phyloP scores from a whole-genome alignment of 2,329 filamentous ascomycete genomes.

The Stagonosporopsis cucurbitacearum region DNA sequence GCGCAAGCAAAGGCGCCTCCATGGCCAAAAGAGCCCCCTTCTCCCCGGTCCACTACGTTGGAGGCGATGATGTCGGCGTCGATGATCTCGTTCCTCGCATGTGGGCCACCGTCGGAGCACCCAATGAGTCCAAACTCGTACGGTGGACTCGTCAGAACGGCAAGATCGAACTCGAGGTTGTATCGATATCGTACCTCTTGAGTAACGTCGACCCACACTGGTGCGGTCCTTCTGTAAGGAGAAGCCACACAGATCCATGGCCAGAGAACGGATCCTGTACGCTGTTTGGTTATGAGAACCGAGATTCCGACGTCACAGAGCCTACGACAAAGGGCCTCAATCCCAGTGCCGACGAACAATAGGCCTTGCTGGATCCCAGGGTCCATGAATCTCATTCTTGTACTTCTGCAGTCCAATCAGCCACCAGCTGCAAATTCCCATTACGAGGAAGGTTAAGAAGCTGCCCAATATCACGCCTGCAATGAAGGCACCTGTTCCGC shows the following conservation, averaged over 20 bases:
- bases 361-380: constrained; percentile 94
- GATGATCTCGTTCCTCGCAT: constrained; percentile 45
- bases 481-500: constrained; percentile 64
- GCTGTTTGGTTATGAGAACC: constrained; percentile 36
- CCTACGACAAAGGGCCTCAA: constrained; percentile 36
- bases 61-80: constrained; percentile 44
- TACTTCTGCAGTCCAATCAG: constrained; percentile 96
- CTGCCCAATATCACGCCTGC: constrained; percentile 78
- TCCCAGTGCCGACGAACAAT: constrained; percentile 74
- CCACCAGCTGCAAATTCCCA: constrained; percentile 98
- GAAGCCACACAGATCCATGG: constrained; percentile 31
- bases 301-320: constrained; percentile 26
- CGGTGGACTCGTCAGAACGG: constrained; percentile 39
- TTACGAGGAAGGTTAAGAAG: constrained; percentile 75
- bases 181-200: constrained; percentile 28
- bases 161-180: constrained; percentile 42
- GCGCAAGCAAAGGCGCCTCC: constrained; percentile 39
- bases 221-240: constrained; percentile 20
- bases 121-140: constrained; percentile 35
- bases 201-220: constrained; percentile 27
- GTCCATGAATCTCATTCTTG: constrained; percentile 98
- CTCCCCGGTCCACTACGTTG: constrained; percentile 48
- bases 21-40: constrained; percentile 44
- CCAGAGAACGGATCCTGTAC: constrained; percentile 43
- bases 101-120: constrained; percentile 34